Conservation (phyloP, 768 basidiomycete species). For the Rhodosporidiobolus odoratus region DNA sequence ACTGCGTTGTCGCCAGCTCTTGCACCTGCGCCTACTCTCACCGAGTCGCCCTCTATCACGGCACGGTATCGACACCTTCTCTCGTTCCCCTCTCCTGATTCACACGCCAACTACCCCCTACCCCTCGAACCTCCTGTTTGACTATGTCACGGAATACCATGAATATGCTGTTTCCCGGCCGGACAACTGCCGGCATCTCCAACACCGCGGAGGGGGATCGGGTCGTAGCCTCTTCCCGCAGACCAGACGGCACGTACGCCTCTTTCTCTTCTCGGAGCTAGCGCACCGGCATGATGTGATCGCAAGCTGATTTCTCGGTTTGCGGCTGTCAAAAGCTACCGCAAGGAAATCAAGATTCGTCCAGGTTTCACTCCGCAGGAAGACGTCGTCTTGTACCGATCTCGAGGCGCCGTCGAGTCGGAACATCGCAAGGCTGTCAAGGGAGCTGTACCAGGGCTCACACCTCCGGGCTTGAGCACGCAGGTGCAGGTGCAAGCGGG, state of each 20-base stretch:
- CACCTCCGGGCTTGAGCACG: not conserved
- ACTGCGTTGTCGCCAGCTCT: too few species aligned
- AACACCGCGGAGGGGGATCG: constrained; percentile 9
- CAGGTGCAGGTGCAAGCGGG: not conserved
- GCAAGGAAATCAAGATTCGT: constrained; percentile 32
- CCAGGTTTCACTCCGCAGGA: constrained; percentile 33
- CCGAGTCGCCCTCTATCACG: too few species aligned
- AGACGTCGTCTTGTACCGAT: constrained; percentile 22
- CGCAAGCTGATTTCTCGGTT: not conserved
- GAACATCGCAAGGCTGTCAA: not conserved
- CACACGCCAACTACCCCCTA: not conserved
- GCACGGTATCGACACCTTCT: too few species aligned
- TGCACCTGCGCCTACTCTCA: too few species aligned
- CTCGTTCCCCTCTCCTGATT: not conserved
- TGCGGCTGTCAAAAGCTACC: not conserved
- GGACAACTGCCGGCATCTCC: constrained; percentile 11
- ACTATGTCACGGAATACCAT: constrained; percentile 6
- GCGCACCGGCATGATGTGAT: not conserved
- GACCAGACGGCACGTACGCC: constrained; percentile 30
- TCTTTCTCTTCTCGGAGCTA: not conserved
- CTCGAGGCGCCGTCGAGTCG: not conserved
- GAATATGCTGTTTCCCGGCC: not conserved
- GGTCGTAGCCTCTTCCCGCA: constrained; percentile 13
- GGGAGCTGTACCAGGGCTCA: not conserved
- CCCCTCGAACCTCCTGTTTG: not conserved